Evolutionary conservation across 805 yeast species (phyloP).

Genomic region (Nematodospora valgi): DNA sequence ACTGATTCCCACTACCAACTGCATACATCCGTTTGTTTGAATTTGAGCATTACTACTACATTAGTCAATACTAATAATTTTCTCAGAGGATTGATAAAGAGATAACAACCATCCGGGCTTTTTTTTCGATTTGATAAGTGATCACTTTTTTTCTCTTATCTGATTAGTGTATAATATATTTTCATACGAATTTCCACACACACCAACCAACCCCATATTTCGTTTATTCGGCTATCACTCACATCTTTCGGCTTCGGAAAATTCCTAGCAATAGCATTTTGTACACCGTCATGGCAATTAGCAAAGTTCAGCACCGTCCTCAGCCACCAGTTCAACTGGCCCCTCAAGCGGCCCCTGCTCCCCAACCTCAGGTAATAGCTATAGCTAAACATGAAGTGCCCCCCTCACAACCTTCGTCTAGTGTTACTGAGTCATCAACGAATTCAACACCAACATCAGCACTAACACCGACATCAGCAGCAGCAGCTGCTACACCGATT

Average conservation of each 20-base stretch:
- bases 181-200: too few species aligned
- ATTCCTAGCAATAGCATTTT: too few species aligned
- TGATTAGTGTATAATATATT: too few species aligned
- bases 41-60: too few species aligned
- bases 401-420: not conserved
- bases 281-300: constrained; percentile 12
- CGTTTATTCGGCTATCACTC: too few species aligned
- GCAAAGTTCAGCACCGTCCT: constrained; percentile 18
- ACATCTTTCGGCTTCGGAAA: not conserved
- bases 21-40: too few species aligned
- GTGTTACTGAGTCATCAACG: constrained; percentile 1
- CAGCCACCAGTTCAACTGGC: constrained; percentile 14
- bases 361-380: not conserved
- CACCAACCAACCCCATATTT: not conserved
- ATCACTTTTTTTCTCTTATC: too few species aligned
- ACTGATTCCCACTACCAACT: too few species aligned
- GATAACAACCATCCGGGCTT: not conserved
- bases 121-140: too few species aligned
- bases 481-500: not conserved
- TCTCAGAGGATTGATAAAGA: too few species aligned
- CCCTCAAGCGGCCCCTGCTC: not conserved
- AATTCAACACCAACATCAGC: not conserved
- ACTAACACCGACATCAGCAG: not conserved
- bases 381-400: not conserved
- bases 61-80: too few species aligned